Percentiles rank a stretch among this genome's conserved stretches.
These are phyloP conservation scores for Angomonas desouzai DNA, from an alignment of 208 protist species.

Conservation along the genomic window DNA sequence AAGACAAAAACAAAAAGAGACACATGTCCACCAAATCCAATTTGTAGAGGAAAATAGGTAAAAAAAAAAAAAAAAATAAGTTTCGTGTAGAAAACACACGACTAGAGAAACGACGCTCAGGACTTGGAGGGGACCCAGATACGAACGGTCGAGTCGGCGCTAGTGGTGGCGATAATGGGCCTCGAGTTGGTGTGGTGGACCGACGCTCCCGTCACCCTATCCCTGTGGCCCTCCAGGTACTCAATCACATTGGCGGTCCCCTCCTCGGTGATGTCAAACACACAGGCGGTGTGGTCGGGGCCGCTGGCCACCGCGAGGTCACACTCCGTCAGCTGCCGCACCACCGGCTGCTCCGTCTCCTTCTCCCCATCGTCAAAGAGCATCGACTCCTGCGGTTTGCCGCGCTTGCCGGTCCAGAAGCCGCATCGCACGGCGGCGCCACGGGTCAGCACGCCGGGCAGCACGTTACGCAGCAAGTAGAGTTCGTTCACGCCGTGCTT, in stretches of 20 bases:
- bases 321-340: constrained; percentile 69
- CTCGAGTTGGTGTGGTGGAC: constrained; percentile 54
- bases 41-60: constrained; percentile 4
- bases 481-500: constrained; percentile 23
- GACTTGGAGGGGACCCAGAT: constrained; percentile 79
- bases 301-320: constrained; percentile 75
- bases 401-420: constrained; percentile 75
- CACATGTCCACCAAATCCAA: no score
- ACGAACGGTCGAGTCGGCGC: constrained; percentile 77
- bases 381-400: constrained; percentile 53
- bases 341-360: constrained; percentile 44
- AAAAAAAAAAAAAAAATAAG: constrained; percentile 13
- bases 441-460: constrained; percentile 53
- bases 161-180: constrained; percentile 83
- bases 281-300: constrained; percentile 64
- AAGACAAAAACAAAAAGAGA: no score
- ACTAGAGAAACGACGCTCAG: constrained; percentile 9
- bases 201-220: constrained; percentile 70
- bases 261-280: constrained; percentile 82
- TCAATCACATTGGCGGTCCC: constrained; percentile 51
- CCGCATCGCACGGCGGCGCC: constrained; percentile 54
- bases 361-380: constrained; percentile 86
- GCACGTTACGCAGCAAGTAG: constrained; percentile 70
- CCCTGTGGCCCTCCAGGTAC: constrained; percentile 77
- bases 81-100: background rate